Percentiles rank a stretch among this genome's conserved stretches.
Conservation (phyloP, 208 protist genomes). For the Willaertia magna region DNA sequence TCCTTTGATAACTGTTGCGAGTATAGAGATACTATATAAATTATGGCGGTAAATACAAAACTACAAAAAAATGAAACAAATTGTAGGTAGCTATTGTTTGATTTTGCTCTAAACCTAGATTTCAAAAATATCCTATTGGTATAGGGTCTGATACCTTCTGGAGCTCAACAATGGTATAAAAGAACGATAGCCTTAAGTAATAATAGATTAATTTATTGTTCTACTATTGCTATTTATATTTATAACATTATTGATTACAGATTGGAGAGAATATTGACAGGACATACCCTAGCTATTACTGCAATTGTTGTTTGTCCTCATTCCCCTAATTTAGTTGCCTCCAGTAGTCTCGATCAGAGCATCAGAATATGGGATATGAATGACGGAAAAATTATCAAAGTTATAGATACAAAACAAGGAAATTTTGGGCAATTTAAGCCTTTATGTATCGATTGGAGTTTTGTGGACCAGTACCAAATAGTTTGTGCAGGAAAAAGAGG, state of each 20-base stretch:
- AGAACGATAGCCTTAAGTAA: background rate
- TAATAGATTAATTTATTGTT: background rate
- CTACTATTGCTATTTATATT: background rate
- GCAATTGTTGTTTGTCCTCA: background rate
- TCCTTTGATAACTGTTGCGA: background rate
- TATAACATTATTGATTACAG: background rate
- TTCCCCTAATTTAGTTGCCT: background rate
- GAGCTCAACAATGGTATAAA: constrained; percentile 2
- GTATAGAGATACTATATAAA: no score
- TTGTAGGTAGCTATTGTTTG: background rate
- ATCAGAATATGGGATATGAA: background rate
- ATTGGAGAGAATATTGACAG: background rate
- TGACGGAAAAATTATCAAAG: background rate
- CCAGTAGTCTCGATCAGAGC: background rate
- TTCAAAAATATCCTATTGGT: background rate
- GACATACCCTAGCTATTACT: background rate
- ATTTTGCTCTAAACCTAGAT: background rate
- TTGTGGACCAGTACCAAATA: background rate
- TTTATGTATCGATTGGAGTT: background rate
- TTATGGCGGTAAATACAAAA: background rate
- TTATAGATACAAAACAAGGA: background rate
- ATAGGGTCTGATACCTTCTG: constrained; percentile 2
- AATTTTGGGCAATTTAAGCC: constrained; percentile 1
- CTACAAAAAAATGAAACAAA: background rate
- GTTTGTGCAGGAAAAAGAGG: background rate